These are phyloP conservation scores for Candida vartiovaarae DNA, from an alignment of 805 yeast species.

Conservation along the genomic window DNA sequence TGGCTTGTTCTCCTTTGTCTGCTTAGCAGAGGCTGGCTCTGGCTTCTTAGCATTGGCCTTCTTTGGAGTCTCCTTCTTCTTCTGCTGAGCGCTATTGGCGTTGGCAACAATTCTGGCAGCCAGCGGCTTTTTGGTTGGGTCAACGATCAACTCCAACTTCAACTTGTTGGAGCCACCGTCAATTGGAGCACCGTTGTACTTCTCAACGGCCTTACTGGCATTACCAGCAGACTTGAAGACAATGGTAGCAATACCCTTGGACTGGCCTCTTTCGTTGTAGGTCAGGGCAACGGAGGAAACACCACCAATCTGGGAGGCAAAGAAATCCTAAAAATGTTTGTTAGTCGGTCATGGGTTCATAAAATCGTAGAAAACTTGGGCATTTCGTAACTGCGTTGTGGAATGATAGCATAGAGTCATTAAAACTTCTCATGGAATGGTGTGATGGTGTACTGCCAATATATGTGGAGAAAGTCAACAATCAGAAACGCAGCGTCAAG, in stretches of 20 bases:
- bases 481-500: no score
- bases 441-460: no score
- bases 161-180: conserved; percentile 78
- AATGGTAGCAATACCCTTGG: conserved; percentile 88
- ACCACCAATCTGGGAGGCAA: conserved; percentile 81
- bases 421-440: no score
- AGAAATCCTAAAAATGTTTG: conserved; percentile 62
- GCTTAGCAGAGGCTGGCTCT: conserved; percentile 2
- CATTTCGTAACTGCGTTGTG: no score
- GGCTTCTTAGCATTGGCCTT: conserved; percentile 9
- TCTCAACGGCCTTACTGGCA: conserved; percentile 74
- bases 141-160: conserved; percentile 76
- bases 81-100: conserved; percentile 20
- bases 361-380: neutral
- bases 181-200: conserved; percentile 88
- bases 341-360: conserved; percentile 3
- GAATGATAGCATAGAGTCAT: no score
- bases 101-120: conserved; percentile 65
- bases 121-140: conserved; percentile 72
- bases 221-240: conserved; percentile 60
- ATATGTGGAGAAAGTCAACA: no score
- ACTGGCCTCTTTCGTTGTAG: conserved; percentile 83
- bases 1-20: conserved; percentile 15
- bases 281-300: conserved; percentile 62
- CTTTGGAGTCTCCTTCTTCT: conserved; percentile 14